Evolutionary conservation across 768 basidiomycete species (phyloP).

Genomic region (Psilocybe cubensis): DNA sequence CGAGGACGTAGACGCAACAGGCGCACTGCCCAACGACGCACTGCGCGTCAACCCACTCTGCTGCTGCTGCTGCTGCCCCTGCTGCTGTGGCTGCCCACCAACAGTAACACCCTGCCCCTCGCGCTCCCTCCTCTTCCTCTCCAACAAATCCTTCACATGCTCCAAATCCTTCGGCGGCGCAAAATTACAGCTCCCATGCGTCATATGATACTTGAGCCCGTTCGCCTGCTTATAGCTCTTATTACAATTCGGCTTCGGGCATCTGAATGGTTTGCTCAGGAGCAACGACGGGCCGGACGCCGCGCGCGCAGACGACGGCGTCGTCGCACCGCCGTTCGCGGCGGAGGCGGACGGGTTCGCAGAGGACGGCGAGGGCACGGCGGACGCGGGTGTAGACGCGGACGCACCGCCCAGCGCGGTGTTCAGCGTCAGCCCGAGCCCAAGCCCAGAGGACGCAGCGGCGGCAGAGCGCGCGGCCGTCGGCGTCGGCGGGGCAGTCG

Average conservation of each 20-base stretch:
- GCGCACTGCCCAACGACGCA: slow-evolving; percentile 22
- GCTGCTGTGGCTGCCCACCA: slow-evolving; percentile 32
- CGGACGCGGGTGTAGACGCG: background rate
- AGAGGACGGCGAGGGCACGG: background rate
- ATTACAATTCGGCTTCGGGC: slow-evolving; percentile 94
- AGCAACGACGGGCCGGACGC: slow-evolving; percentile 63
- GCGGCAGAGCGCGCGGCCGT: background rate
- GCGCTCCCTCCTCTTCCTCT: slow-evolving; percentile 49
- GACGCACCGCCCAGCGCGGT: background rate
- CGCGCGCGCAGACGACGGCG: slow-evolving; percentile 3
- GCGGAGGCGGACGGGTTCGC: background rate
- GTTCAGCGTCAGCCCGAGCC: background rate
- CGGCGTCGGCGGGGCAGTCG: slow-evolving; percentile 1
- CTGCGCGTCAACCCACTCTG: slow-evolving; percentile 22
- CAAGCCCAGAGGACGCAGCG: no score
- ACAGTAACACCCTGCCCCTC: slow-evolving; percentile 27
- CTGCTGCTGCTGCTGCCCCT: background rate
- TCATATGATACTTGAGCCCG: slow-evolving; percentile 93
- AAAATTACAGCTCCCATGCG: slow-evolving; percentile 92
- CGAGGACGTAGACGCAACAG: slow-evolving; percentile 1
- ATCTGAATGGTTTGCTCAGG: slow-evolving; percentile 85
- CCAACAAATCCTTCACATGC: slow-evolving; percentile 74
- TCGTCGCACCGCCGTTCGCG: background rate
- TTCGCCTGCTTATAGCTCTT: slow-evolving; percentile 97
- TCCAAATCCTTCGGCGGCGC: slow-evolving; percentile 87